Percentiles rank a stretch among this genome's conserved stretches.
phyloP scores from a whole-genome alignment of 2,329 filamentous ascomycete species.

The Stemphylium vesicarium region DNA sequence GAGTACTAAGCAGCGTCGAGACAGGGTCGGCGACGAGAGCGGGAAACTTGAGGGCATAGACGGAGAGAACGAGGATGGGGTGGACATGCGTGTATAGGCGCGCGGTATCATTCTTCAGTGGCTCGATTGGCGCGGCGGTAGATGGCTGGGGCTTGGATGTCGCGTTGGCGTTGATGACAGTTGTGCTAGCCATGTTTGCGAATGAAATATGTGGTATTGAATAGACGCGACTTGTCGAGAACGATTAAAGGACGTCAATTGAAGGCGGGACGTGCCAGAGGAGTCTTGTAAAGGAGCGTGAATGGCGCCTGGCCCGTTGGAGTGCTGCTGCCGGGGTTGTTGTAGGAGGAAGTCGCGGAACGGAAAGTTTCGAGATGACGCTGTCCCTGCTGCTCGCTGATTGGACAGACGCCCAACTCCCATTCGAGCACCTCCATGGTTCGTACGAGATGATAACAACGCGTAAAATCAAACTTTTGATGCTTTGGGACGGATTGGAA shows the following conservation, averaged over 20 bases:
- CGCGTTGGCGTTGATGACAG: conserved; percentile 31
- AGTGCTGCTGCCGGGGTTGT: conserved; percentile 11
- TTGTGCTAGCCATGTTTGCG: conserved; percentile 34
- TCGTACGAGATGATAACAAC: neutral
- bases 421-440: conserved; percentile 9
- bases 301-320: conserved; percentile 26
- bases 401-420: neutral
- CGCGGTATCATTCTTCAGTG: conserved; percentile 57
- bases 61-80: conserved; percentile 68
- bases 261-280: neutral
- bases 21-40: conserved; percentile 74
- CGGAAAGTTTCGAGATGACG: conserved; percentile 19
- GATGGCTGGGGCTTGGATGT: conserved; percentile 29
- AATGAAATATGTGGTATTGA: neutral
- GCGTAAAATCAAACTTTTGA: neutral
- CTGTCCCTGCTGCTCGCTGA: conserved; percentile 26
- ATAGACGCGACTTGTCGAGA: neutral
- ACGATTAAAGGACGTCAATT: neutral
- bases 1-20: conserved; percentile 64
- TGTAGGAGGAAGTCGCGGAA: conserved; percentile 21
- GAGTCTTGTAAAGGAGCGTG: conserved; percentile 23
- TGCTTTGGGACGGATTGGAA: neutral
- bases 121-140: conserved; percentile 51
- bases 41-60: conserved; percentile 69
- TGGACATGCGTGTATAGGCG: conserved; percentile 69